phyloP scores from a whole-genome alignment of 2,329 filamentous ascomycete species.

The Claviceps citrina region DNA sequence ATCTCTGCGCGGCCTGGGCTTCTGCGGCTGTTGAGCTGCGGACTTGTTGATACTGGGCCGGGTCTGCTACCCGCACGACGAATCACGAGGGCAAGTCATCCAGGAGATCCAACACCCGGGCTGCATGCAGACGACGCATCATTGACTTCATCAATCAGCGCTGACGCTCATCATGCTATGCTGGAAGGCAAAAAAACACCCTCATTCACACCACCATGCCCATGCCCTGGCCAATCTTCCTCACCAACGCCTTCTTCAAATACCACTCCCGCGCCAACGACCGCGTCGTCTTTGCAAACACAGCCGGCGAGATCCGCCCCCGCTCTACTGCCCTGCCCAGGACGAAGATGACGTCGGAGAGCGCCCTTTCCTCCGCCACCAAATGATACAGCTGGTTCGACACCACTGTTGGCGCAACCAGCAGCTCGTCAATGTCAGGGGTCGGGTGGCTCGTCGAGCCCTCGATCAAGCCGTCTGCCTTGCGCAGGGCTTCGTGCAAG shows the following conservation, averaged over 20 bases:
- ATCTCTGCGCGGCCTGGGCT: no score
- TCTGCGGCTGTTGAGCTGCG: no score
- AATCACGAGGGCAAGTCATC: no score
- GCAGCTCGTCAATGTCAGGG: slow-evolving; percentile 73
- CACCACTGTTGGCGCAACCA: slow-evolving; percentile 88
- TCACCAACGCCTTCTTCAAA: slow-evolving; percentile 64
- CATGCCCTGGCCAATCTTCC: slow-evolving; percentile 65
- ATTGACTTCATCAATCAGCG: no score
- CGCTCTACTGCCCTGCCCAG: slow-evolving; percentile 59
- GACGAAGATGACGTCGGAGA: slow-evolving; percentile 76
- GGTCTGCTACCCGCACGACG: no score
- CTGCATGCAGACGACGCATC: no score
- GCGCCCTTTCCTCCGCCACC: slow-evolving; percentile 74
- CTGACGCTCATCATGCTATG: no score
- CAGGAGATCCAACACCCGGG: no score
- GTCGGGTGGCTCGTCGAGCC: slow-evolving; percentile 52
- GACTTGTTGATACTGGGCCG: no score
- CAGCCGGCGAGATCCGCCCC: slow-evolving; percentile 53
- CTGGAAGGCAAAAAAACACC: not conserved
- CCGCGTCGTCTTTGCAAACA: slow-evolving; percentile 65
- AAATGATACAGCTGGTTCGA: slow-evolving; percentile 82
- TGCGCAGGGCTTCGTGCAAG: slow-evolving; percentile 58
- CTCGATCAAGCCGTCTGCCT: slow-evolving; percentile 64
- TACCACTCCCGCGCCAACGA: slow-evolving; percentile 66
- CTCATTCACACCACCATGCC: slow-evolving; percentile 32